A percentile compares a stretch with the other conserved stretches of the same genome.
These are phyloP conservation scores for Orobanche coerulescens DNA, from an alignment of 257 asterid genomes.

Conservation along the genomic window DNA sequence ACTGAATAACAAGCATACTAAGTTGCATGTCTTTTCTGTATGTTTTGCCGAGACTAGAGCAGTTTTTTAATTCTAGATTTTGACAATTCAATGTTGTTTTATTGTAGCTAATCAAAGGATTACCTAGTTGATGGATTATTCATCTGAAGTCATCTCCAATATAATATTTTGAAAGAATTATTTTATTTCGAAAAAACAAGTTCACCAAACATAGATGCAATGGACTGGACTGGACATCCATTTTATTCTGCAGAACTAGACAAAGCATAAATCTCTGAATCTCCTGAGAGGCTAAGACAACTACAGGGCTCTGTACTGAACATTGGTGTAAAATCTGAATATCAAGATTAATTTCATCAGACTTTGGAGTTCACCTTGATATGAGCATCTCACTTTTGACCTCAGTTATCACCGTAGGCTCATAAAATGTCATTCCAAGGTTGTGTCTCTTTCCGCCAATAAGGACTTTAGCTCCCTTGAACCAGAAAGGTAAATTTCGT, in stretches of 20 bases:
- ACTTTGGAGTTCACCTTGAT: constrained; percentile 48
- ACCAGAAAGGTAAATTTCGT: constrained; percentile 20
- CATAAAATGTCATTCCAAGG: constrained; percentile 86
- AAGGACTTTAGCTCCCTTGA: constrained; percentile 85
- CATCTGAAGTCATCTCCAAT: neutral
- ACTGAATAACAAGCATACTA: neutral
- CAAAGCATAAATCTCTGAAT: neutral
- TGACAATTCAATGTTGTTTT: neutral
- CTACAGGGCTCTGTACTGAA: neutral
- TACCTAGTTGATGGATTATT: neutral
- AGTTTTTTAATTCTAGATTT: neutral
- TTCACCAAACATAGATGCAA: neutral
- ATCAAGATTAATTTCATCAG: constrained; percentile 1
- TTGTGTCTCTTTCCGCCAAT: constrained; percentile 82
- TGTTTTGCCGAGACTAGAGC: too few relatives aligned
- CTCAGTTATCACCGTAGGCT: constrained; percentile 83
- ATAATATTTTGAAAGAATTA: neutral
- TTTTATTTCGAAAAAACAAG: neutral
- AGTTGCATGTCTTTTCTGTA: neutral
- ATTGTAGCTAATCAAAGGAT: neutral
- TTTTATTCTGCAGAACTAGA: neutral
- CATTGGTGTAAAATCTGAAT: constrained; percentile 2
- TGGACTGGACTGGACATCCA: too few relatives aligned
- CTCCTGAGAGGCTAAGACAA: constrained; percentile 3
- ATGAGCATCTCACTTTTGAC: constrained; percentile 77